Evolutionary conservation across 1,139 yeast genomes (phyloP).

Genomic region (Suhomyces anneliseae): DNA sequence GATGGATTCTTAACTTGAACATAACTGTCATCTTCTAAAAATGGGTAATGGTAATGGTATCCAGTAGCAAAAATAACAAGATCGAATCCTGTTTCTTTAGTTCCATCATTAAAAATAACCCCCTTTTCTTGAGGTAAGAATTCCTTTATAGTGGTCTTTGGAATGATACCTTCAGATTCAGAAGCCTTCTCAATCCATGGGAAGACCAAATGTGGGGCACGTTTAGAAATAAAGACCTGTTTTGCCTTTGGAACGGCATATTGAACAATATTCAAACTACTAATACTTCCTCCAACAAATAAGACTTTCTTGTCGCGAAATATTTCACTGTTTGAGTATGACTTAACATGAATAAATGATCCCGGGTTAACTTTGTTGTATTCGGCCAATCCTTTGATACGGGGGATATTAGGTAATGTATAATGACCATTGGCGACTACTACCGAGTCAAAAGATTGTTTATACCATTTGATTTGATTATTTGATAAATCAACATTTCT

Average conservation of each 20-base stretch:
- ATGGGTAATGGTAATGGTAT: slow-evolving; percentile 39
- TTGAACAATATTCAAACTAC: slow-evolving; percentile 53
- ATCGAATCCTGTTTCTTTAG: slow-evolving; percentile 23
- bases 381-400: slow-evolving; percentile 50
- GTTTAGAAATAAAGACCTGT: slow-evolving; percentile 37
- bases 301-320: slow-evolving; percentile 44
- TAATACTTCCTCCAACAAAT: slow-evolving; percentile 52
- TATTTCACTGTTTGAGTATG: slow-evolving; percentile 49
- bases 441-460: slow-evolving; percentile 47
- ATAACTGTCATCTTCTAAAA: slow-evolving; percentile 22
- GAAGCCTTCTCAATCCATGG: slow-evolving; percentile 30
- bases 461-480: slow-evolving; percentile 18
- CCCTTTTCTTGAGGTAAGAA: slow-evolving; percentile 26
- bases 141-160: slow-evolving; percentile 30
- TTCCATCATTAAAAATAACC: slow-evolving; percentile 39
- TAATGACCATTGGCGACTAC: slow-evolving; percentile 58
- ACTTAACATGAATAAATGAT: slow-evolving; percentile 56
- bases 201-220: slow-evolving; percentile 30
- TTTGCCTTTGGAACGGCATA: slow-evolving; percentile 46
- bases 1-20: not conserved
- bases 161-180: slow-evolving; percentile 33
- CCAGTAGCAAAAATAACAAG: slow-evolving; percentile 38
- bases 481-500: slow-evolving; percentile 19
- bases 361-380: slow-evolving; percentile 48
- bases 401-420: slow-evolving; percentile 55